Base-by-base conservation (phyloP, 768 basidiomycete genomes). In the Trametes elegans region DNA sequence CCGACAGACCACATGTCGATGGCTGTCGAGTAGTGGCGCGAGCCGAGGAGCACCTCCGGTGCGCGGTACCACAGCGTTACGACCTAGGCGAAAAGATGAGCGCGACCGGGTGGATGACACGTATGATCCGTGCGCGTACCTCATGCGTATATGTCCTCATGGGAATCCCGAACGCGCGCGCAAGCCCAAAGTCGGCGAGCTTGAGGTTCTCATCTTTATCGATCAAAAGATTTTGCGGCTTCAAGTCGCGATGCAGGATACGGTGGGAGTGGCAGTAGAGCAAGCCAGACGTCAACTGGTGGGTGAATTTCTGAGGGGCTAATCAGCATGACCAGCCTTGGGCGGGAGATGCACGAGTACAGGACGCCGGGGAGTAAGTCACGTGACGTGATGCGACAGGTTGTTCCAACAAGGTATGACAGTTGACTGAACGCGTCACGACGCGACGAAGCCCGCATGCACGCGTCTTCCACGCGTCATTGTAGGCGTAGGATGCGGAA, bases 1-100 rank as follows among this genome's bases (percentile, higher is more conserved):
- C 90, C 97, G 19, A 99, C 96, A n/a, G 93, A 95, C 97, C 97
- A 99, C 93, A 98, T 97, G 74, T 99, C 97, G 65, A 99, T 90
- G 3, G 93, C 92, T 2, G 97, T 99, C 14, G 93, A 88, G 73
- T 99, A 99, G 70, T 98, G 94, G 38, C 95, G 85, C 5, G 92
- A 89, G 27, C 96, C 96, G 1, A 99, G 85, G 18, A 99, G 77
- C 45, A 99, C 96, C 70, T 99, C 97, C 3, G 97, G 97, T 5
- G 96, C 93, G 44, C 97, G 92, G 69, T 99, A 99, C 97, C 97
- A 99, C 34, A 99, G 80, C 9, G 97, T 99, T 19, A 99, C 97
- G 43, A 99, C 97, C 97, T 99, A 29, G 11, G 10, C 23, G 16
- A 43, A 13, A 18, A 10, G 52, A 28, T n/a, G 16, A 31, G 14